phyloP scores from a whole-genome alignment of 2,329 filamentous ascomycete genomes.

The Cercospora sp. region DNA sequence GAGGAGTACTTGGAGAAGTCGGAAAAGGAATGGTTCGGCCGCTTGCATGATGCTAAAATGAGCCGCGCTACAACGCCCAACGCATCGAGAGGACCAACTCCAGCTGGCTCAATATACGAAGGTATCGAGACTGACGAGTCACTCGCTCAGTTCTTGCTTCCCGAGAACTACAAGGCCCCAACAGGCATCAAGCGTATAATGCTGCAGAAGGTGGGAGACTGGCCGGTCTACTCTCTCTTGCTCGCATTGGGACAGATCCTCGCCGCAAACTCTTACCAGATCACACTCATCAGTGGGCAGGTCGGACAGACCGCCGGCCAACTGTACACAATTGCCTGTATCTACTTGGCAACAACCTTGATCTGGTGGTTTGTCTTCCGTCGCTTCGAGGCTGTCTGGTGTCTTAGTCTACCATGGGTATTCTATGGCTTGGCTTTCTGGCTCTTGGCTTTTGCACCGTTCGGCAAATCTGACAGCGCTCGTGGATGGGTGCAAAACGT shows the following conservation, averaged over 20 bases:
- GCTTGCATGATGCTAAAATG: slow-evolving; percentile 60
- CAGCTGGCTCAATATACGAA: slow-evolving; percentile 46
- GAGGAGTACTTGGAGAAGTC: slow-evolving; percentile 65
- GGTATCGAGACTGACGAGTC: slow-evolving; percentile 43
- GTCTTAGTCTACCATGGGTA: slow-evolving; percentile 62
- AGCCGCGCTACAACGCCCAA: slow-evolving; percentile 47
- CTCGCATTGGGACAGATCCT: slow-evolving; percentile 64
- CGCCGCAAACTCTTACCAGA: slow-evolving; percentile 67
- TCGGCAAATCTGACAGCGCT: slow-evolving; percentile 42
- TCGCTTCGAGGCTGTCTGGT: slow-evolving; percentile 57
- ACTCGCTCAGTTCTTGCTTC: slow-evolving; percentile 57
- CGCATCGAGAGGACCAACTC: slow-evolving; percentile 37
- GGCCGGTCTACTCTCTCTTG: slow-evolving; percentile 64
- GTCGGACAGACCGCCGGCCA: slow-evolving; percentile 60
- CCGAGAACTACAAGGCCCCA: slow-evolving; percentile 58
- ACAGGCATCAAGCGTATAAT: slow-evolving; percentile 58
- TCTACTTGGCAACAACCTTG: slow-evolving; percentile 60
- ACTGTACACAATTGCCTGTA: slow-evolving; percentile 61
- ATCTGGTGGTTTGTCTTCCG: slow-evolving; percentile 66
- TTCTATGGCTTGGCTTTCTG: slow-evolving; percentile 65
- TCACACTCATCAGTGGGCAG: slow-evolving; percentile 66
- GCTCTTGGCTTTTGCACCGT: slow-evolving; percentile 64
- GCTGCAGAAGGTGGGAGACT: slow-evolving; percentile 61
- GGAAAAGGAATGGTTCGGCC: slow-evolving; percentile 67
- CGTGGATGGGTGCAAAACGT: slow-evolving; percentile 61